Evolutionary conservation across 106 monocot genomes (phyloP).

Genomic region (Amphibolis antarctica): DNA sequence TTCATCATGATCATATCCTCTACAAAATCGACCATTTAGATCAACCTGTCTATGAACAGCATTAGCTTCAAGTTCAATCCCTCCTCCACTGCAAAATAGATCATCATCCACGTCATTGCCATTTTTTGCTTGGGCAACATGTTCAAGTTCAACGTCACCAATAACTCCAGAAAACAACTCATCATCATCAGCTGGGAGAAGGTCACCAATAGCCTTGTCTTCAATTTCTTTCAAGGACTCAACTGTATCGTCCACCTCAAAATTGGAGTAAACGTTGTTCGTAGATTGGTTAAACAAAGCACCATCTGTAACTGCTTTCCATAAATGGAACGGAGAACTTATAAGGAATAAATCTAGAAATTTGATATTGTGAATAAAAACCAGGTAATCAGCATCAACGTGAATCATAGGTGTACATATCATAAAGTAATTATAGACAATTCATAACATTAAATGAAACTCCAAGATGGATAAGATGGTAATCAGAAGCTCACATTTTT

Average conservation of each 20-base stretch:
- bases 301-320: constrained; percentile 41
- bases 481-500: constrained; percentile 24
- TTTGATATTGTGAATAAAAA: too few species aligned
- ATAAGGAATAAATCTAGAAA: too few species aligned
- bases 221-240: constrained; percentile 64
- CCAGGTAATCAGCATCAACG: too few species aligned
- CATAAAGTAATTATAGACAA: too few species aligned
- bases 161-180: constrained; percentile 57
- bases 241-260: constrained; percentile 42
- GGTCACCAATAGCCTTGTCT: constrained; percentile 63
- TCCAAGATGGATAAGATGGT: too few species aligned
- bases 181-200: constrained; percentile 84
- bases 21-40: constrained; percentile 18
- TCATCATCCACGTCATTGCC: constrained; percentile 63
- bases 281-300: constrained; percentile 15
- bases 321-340: background rate
- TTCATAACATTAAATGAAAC: too few species aligned
- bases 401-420: too few species aligned
- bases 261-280: constrained; percentile 20
- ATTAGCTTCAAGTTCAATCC: constrained; percentile 57
- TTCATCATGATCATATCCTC: constrained; percentile 40
- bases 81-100: constrained; percentile 57
- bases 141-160: constrained; percentile 12
- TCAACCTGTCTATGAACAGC: constrained; percentile 5
- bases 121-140: constrained; percentile 15